These are phyloP conservation scores for Cytospora piceicola DNA, from an alignment of 2,329 filamentous ascomycete species.

Conservation along the genomic window DNA sequence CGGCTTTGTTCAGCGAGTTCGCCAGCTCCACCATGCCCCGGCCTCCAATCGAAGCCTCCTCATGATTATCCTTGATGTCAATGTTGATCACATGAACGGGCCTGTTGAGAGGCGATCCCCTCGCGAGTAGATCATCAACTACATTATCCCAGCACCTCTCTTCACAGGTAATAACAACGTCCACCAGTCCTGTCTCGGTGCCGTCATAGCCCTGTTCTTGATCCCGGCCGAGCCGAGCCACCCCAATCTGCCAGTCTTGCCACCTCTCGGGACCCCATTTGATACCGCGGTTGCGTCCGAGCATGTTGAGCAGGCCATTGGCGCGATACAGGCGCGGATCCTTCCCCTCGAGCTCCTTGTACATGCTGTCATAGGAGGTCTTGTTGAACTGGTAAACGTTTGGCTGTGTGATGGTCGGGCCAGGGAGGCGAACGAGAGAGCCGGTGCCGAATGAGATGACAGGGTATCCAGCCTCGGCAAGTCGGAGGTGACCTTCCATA, in stretches of 20 bases:
- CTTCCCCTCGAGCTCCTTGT: conserved; percentile 84
- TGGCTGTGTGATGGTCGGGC: conserved; percentile 86
- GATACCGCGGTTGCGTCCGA: conserved; percentile 85
- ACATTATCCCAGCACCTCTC: conserved; percentile 98
- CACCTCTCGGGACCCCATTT: conserved; percentile 97
- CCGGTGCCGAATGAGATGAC: conserved; percentile 98
- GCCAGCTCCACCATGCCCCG: conserved; percentile 91
- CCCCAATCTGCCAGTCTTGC: conserved; percentile 94
- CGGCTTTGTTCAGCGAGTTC: conserved; percentile 78
- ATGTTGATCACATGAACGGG: conserved; percentile 98
- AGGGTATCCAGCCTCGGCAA: conserved; percentile 86
- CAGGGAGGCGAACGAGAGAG: conserved; percentile 89
- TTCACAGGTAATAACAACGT: conserved; percentile 96
- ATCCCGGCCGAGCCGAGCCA: conserved; percentile 76
- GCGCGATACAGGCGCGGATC: conserved; percentile 85
- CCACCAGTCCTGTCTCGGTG: conserved; percentile 86
- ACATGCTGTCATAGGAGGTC: conserved; percentile 93
- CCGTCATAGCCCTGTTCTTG: conserved; percentile 78
- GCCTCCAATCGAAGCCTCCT: conserved; percentile 90
- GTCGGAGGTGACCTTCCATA: conserved; percentile 98
- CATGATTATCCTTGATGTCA: conserved; percentile 97
- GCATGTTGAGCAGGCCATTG: conserved; percentile 95
- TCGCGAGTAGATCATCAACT: conserved; percentile 85
- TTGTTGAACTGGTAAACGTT: conserved; percentile 99
- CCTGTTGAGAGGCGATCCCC: conserved; percentile 84